phyloP scores from a whole-genome alignment of 2,329 filamentous ascomycete genomes.

The Pyrenophora teres region DNA sequence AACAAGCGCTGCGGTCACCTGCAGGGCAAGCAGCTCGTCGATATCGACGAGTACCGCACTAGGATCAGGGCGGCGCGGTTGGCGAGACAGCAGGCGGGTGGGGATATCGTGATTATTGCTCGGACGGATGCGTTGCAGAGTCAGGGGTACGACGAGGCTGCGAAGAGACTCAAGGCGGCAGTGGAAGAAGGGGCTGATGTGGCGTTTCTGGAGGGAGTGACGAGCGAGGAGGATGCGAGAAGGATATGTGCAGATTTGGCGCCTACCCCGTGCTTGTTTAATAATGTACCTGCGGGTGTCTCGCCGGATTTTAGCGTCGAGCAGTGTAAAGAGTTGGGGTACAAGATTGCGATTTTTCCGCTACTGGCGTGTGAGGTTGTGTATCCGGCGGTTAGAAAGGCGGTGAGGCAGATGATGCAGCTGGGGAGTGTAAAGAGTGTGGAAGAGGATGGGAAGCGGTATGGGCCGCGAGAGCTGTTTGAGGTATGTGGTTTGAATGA shows the following conservation, averaged over 20 bases:
- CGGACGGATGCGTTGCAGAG: conserved; percentile 65
- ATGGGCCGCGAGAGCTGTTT: conserved; percentile 57
- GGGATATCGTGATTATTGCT: conserved; percentile 68
- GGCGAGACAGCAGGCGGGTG: conserved; percentile 54
- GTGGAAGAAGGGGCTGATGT: conserved; percentile 63
- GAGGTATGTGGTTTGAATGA: conserved; percentile 59
- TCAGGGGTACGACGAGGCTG: conserved; percentile 62
- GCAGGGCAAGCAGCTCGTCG: conserved; percentile 64
- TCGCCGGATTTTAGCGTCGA: conserved; percentile 59
- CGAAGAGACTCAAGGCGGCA: conserved; percentile 57
- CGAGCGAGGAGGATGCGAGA: conserved; percentile 56
- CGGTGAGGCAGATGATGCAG: conserved; percentile 35
- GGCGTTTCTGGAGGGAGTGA: conserved; percentile 64
- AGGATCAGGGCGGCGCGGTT: conserved; percentile 62
- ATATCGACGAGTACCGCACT: conserved; percentile 55
- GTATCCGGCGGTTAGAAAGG: conserved; percentile 39
- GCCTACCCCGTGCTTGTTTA: conserved; percentile 59
- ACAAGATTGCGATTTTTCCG: conserved; percentile 64
- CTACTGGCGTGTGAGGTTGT: conserved; percentile 37
- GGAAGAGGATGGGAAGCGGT: conserved; percentile 50
- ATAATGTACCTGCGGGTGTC: conserved; percentile 62
- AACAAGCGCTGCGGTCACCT: conserved; percentile 71
- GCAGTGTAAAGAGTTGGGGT: conserved; percentile 62
- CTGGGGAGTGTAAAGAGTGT: conserved; percentile 36
- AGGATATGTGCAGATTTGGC: conserved; percentile 55